phyloP scores from a whole-genome alignment of 306 rosid genomes.

The Cotoneaster glaucophyllus region DNA sequence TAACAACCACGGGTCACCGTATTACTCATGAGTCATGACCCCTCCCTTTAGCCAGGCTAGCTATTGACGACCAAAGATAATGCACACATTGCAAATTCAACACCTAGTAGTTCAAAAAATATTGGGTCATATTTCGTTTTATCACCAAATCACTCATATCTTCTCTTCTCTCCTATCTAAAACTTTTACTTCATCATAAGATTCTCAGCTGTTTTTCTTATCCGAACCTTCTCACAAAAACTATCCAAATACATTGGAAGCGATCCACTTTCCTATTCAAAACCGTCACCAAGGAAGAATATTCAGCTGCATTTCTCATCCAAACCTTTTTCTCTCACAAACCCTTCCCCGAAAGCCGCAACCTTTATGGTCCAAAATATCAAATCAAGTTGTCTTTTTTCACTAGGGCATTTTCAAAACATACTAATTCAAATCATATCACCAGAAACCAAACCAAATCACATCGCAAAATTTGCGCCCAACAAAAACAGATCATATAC shows the following conservation, averaged over 20 bases:
- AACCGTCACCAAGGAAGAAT: not conserved
- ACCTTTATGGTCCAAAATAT: not conserved
- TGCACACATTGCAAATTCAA: not conserved
- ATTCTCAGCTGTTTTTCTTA: not conserved
- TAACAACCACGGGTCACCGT: too few relatives aligned
- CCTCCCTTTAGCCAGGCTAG: too few relatives aligned
- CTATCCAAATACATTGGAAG: not conserved
- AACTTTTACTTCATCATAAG: too few relatives aligned
- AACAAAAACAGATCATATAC: not conserved
- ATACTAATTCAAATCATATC: not conserved
- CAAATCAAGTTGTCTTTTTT: not conserved
- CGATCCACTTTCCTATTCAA: not conserved
- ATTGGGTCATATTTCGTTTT: not conserved
- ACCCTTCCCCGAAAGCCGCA: not conserved
- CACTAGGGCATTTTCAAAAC: not conserved
- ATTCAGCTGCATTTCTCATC: not conserved
- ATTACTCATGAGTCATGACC: too few relatives aligned
- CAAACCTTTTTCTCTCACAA: not conserved
- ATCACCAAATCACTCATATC: not conserved
- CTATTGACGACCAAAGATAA: too few relatives aligned
- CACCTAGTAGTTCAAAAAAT: not conserved
- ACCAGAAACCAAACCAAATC: not conserved
- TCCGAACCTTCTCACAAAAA: not conserved
- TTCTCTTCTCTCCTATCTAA: not conserved
- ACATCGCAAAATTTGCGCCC: not conserved